A percentile compares a stretch with the other conserved stretches of the same genome.
Evolutionary conservation across 2,329 filamentous ascomycete genomes (phyloP).

Genomic region (Fusarium sp.): DNA sequence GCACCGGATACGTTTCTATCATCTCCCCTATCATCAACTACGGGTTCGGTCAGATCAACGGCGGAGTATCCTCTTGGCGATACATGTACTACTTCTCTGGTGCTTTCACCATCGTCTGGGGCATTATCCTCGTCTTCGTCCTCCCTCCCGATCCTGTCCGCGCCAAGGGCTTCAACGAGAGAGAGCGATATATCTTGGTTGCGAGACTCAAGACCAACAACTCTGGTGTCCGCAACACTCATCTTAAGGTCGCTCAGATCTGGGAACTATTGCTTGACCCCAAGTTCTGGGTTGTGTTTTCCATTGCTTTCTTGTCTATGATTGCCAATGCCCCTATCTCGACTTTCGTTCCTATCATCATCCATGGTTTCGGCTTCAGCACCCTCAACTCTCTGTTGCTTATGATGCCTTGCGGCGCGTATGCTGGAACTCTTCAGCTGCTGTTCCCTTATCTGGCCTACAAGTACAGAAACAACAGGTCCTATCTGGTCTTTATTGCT

Average conservation of each 20-base stretch:
- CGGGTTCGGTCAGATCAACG: slow-evolving; percentile 55
- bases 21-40: slow-evolving; percentile 59
- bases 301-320: slow-evolving; percentile 49
- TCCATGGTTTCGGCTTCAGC: slow-evolving; percentile 55
- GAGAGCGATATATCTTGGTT: slow-evolving; percentile 44
- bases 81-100: slow-evolving; percentile 45
- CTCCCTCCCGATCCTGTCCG: slow-evolving; percentile 53
- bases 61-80: slow-evolving; percentile 45
- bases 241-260: slow-evolving; percentile 56
- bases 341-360: slow-evolving; percentile 56
- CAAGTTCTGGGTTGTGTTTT: slow-evolving; percentile 54
- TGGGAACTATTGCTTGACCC: slow-evolving; percentile 46
- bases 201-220: slow-evolving; percentile 46
- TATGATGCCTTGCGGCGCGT: slow-evolving; percentile 46
- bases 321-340: slow-evolving; percentile 56
- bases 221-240: slow-evolving; percentile 53
- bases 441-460: slow-evolving; percentile 53
- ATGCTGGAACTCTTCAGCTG: slow-evolving; percentile 50
- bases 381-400: slow-evolving; percentile 55
- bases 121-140: slow-evolving; percentile 49
- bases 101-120: slow-evolving; percentile 53
- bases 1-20: slow-evolving; percentile 55
- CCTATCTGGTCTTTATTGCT: slow-evolving; percentile 52
- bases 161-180: slow-evolving; percentile 43
- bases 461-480: slow-evolving; percentile 46